phyloP scores from a whole-genome alignment of 768 basidiomycete genomes.

The Stropharia rugosoannulata region DNA sequence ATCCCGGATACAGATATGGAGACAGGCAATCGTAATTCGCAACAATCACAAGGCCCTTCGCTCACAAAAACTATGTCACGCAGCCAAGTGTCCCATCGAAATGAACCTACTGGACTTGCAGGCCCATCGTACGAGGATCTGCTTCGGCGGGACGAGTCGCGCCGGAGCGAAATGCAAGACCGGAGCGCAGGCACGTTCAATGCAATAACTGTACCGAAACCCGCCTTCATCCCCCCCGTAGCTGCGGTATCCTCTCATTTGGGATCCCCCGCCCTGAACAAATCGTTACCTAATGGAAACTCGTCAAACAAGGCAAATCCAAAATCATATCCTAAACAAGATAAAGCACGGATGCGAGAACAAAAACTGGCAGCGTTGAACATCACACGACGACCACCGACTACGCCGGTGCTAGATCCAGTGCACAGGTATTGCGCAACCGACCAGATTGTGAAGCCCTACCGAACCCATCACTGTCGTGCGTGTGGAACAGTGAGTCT shows the following conservation, averaged over 20 bases:
- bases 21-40: slow-evolving; percentile 8
- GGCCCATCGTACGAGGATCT: slow-evolving; percentile 45
- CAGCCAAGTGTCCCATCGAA: slow-evolving; percentile 6
- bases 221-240: background rate
- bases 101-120: slow-evolving; percentile 29
- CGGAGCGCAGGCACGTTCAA: slow-evolving; percentile 7
- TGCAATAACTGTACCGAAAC: slow-evolving; percentile 9
- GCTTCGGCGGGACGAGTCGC: slow-evolving; percentile 13
- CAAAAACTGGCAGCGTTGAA: slow-evolving; percentile 13
- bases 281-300: background rate
- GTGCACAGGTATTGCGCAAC: slow-evolving; percentile 65
- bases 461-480: slow-evolving; percentile 78
- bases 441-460: slow-evolving; percentile 71
- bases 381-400: slow-evolving; percentile 33
- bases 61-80: slow-evolving; percentile 12
- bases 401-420: slow-evolving; percentile 48
- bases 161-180: slow-evolving; percentile 3
- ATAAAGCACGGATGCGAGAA: slow-evolving; percentile 1
- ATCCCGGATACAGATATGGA: slow-evolving; percentile 12
- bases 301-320: slow-evolving; percentile 4
- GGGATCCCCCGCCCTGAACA: background rate
- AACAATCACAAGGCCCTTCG: slow-evolving; percentile 6
- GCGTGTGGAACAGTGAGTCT: slow-evolving; percentile 74
- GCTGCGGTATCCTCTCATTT: slow-evolving; percentile 3
- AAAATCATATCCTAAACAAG: background rate